Evolutionary conservation across 805 yeast genomes (phyloP), one percentile per base, ranked within the genome.

Genomic region (Candida alai): DNA sequence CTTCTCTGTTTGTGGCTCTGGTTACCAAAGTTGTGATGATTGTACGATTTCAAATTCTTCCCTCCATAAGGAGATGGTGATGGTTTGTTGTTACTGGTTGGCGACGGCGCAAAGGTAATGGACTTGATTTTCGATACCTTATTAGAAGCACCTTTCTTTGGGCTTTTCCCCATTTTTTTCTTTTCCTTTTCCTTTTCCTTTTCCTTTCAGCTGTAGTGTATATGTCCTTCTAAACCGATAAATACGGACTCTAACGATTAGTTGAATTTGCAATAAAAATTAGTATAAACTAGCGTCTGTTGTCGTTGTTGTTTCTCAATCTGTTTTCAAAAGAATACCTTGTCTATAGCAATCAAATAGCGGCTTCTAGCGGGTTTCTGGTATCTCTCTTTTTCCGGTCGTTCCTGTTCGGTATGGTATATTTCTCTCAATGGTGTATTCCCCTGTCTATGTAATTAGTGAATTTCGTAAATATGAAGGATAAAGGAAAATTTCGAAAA

Each of bases 21-120:
- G 19, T 33, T 30, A 17, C 36, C 34, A 21, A 35, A 28, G 27
- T 41, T 26, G 12, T 42, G 43, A 13, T 45, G 41, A 41, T 43
- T 45, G 40, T 56, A 52, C 15, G 49, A 42, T 26, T 51, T 53
- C 29, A 61, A 37, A 26, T 54, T 54, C 45, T 65, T 65, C 12
- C 70, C 69, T 1, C 64, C 65, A 36, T 36, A 36, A 16, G 27
- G 13, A n/a, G 17, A 9, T 5, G 18, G 13, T 6, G 11, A 16
- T 4, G 32, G 11, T 13, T 7, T 13, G 24, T 29, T 19, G 13
- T 19, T 20, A 7, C 15, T 24, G 19, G 8, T 12, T 19, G 21
- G 17, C 15, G 32, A 6, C 14, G 21, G 17, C 15, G 32, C 7
- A 14, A n/a, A 14, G 2, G 14, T 19, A n/a, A 13, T n/a, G 8